These are phyloP conservation scores for Polyporus arcularius DNA, from an alignment of 768 basidiomycete genomes.

Conservation along the genomic window DNA sequence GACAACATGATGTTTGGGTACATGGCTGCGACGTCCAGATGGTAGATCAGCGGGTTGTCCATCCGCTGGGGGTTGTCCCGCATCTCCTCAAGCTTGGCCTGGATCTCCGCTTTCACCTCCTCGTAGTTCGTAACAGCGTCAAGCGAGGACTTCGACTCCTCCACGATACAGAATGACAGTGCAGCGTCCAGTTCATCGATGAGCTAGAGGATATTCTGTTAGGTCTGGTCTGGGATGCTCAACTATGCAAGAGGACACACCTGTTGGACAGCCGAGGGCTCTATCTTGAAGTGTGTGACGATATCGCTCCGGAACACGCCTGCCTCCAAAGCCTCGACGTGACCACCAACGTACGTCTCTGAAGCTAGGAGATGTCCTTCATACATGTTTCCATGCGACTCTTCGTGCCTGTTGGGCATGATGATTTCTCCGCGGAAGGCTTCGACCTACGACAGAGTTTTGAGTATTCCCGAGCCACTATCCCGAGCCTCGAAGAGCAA, in stretches of 20 bases:
- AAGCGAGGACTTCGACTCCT: slow-evolving; percentile 78
- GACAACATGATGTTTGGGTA: slow-evolving; percentile 99
- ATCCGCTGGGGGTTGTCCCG: slow-evolving; percentile 87
- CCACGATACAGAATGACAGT: slow-evolving; percentile 81
- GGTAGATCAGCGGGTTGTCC: slow-evolving; percentile 96
- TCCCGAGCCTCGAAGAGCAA: background rate
- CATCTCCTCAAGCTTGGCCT: slow-evolving; percentile 77
- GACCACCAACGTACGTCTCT: slow-evolving; percentile 98
- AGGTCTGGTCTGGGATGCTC: background rate
- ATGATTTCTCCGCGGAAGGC: slow-evolving; percentile 90
- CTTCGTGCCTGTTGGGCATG: slow-evolving; percentile 98
- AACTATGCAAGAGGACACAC: slow-evolving; percentile 39
- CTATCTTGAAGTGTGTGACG: slow-evolving; percentile 91
- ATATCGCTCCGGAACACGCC: slow-evolving; percentile 99
- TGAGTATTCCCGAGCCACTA: background rate
- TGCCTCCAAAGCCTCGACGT: slow-evolving; percentile 97
- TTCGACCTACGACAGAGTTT: slow-evolving; percentile 69
- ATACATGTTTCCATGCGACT: slow-evolving; percentile 87
- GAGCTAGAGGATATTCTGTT: slow-evolving; percentile 50
- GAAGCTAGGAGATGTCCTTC: slow-evolving; percentile 96
- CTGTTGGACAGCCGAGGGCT: slow-evolving; percentile 82
- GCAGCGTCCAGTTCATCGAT: slow-evolving; percentile 95
- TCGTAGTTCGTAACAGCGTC: slow-evolving; percentile 94
- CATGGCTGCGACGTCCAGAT: slow-evolving; percentile 99
- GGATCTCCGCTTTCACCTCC: slow-evolving; percentile 82